Evolutionary conservation across 2,329 filamentous ascomycete species (phyloP), one percentile per base, ranked within the genome.

Genomic region (Cadophora gregata): DNA sequence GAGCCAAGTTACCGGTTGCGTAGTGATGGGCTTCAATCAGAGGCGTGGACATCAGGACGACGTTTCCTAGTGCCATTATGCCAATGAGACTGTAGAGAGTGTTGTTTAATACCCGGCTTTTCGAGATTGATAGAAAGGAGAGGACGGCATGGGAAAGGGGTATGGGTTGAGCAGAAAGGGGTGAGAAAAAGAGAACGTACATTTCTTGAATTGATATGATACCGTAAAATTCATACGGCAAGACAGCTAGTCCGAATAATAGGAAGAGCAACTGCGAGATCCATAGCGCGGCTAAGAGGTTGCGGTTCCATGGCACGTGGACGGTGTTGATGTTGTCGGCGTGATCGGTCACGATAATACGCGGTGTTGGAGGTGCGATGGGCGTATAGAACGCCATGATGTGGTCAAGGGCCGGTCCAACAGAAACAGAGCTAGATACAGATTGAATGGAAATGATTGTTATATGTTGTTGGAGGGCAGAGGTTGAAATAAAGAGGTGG

Each of bases 381-480:
- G 59, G 33, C 2, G 45, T 31, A 47, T 48, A 62, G 47, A 51
- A 50, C n/a, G 59, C 45, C 59, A 62, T 62, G 14, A 27, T 58
- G n/a, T 19, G n/a, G 31, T 8, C 3, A 21, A 9, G 16, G 42
- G 21, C 42, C 42, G 42, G 42, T n/a, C 42, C 10, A n/a, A 47
- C 1, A 8, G 42, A n/a, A 47, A 21, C 19, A n/a, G 19, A 47
- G 9, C 10, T 19, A 21, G 42, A n/a, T n/a, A 47, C 8, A 6
- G n/a, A 12, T 47, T 8, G 19, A 47, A 47, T 47, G 14, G 38
- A 19, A 36, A 36, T 14, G 38, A 19, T 5, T 42, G 10, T 42
- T 19, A 16, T 12, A 19, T 47, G 42, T 24, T 38, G n/a, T 36
- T 21, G 19, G n/a, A 58, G 38, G 6, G 25, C n/a, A 58, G 31